These are phyloP conservation scores for Rhinocladiella similis DNA, from an alignment of 2,329 filamentous ascomycete genomes.

Conservation along the genomic window DNA sequence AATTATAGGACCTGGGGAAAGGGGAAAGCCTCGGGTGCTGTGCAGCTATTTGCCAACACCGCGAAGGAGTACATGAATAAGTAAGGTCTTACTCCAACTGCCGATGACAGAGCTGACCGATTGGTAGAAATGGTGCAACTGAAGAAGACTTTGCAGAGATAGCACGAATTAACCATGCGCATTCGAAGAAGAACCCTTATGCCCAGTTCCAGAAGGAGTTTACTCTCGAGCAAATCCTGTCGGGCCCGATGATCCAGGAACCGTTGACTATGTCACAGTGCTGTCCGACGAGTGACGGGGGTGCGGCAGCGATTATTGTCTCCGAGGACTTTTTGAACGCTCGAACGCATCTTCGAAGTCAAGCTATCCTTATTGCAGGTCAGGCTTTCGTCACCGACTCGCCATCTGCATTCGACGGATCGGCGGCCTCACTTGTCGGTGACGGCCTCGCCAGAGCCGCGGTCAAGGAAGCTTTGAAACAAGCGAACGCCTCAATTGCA, in stretches of 20 bases:
- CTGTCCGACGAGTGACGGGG: conserved; percentile 93
- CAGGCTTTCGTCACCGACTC: conserved; percentile 83
- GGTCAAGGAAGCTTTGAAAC: conserved; percentile 65
- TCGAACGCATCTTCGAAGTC: conserved; percentile 74
- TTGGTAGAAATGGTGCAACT: conserved; percentile 69
- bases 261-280: conserved; percentile 98
- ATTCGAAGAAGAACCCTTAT: conserved; percentile 90
- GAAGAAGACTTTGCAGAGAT: conserved; percentile 91
- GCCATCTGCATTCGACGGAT: conserved; percentile 73
- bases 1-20: conserved; percentile 80
- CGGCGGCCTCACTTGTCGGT: conserved; percentile 84
- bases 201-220: conserved; percentile 97
- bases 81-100: too few species aligned
- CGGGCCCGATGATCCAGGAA: conserved; percentile 74
- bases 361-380: conserved; percentile 83
- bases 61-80: conserved; percentile 94
- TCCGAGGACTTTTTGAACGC: conserved; percentile 85
- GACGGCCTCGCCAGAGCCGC: conserved; percentile 80
- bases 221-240: conserved; percentile 76
- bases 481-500: conserved; percentile 66
- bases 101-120: too few species aligned
- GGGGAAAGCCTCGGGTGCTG: conserved; percentile 79
- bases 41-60: conserved; percentile 94
- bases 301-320: conserved; percentile 83
- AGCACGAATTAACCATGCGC: conserved; percentile 85